Evolutionary conservation across 1,139 yeast genomes (phyloP), one percentile per base, ranked within the genome.

Genomic region (Lodderomyces orthopsilosis): DNA sequence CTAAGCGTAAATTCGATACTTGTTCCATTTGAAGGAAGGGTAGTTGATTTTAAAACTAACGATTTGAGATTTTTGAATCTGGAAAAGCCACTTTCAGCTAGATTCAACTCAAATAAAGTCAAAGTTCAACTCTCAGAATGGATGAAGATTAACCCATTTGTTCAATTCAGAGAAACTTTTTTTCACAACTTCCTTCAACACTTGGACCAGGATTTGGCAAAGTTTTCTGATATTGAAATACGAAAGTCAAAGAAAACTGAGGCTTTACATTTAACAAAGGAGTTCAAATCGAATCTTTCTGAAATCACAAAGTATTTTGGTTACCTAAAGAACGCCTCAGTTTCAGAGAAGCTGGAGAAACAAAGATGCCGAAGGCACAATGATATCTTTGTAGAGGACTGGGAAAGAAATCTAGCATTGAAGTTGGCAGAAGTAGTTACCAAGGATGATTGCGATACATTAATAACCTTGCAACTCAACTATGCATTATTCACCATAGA

Each of bases 61-160:
- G 77, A 72, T 49, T 57, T 72, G 41, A 51, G 77, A 32, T 69
- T 70, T 42, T 47, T 63, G 33, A 41, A 48, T 5, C 42, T 44
- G 14, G 43, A 45, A 9, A 45, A 40, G 15, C 42, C 47, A 21
- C 50, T 48, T 33, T 47, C 52, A 4, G 49, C 58, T 6, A 51
- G 61, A 33, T 46, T 55, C 18, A 53, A 47, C 38, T 48, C 57
- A 4, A 50, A 44, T 37, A 45, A 53, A 37, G 56, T 63, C 1
- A 54, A 61, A 35, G 45, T 61, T 4, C 75, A 70, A 46, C 51
- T 70, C n/a, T 51, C 59, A 7, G 69, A 70, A 46, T 73, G 78
- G 78, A 61, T 70, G 57, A 56, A 57, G 19, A 45, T 71, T 13
- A 57, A 61, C 32, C 77, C 77, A 0, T 69, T 70, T 44, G 51